phyloP scores from a whole-genome alignment of 768 basidiomycete species.

The Asterophora lycoperdoides region DNA sequence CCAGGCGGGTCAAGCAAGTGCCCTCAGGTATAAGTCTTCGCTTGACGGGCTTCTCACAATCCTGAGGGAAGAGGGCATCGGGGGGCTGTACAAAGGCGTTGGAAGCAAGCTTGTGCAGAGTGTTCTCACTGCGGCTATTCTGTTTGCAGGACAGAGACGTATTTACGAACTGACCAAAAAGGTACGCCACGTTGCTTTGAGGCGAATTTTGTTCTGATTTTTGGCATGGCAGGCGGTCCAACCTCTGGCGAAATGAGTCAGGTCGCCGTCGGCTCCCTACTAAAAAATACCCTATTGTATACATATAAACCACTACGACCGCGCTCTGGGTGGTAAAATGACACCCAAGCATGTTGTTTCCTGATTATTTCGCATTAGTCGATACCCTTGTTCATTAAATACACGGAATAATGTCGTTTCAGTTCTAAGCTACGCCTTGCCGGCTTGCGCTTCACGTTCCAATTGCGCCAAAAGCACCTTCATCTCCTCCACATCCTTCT shows the following conservation, averaged over 20 bases:
- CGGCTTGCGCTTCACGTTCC: neutral
- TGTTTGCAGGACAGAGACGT: slow-evolving; percentile 86
- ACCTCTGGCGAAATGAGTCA: slow-evolving; percentile 13
- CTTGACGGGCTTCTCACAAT: slow-evolving; percentile 77
- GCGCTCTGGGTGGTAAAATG: neutral
- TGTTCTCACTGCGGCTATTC: slow-evolving; percentile 88
- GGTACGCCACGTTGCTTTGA: slow-evolving; percentile 23
- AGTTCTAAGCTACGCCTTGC: neutral
- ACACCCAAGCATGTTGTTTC: neutral
- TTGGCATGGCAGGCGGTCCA: slow-evolving; percentile 9
- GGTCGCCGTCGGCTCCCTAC: neutral
- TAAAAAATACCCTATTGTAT: neutral
- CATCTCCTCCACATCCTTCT: slow-evolving; percentile 69
- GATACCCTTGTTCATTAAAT: neutral
- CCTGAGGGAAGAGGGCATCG: slow-evolving; percentile 71
- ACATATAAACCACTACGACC: neutral
- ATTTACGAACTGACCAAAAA: slow-evolving; percentile 69
- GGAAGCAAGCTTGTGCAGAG: slow-evolving; percentile 87
- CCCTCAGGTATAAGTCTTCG: slow-evolving; percentile 71
- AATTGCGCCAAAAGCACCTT: slow-evolving; percentile 53
- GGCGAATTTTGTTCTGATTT: neutral
- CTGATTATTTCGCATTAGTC: neutral
- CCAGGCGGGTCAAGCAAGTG: slow-evolving; percentile 67
- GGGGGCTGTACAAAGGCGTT: slow-evolving; percentile 84
- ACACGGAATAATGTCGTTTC: neutral